These are phyloP conservation scores for Sequoiadendron giganteum DNA, from an alignment of 75 land plant genomes.

Conservation along the genomic window DNA sequence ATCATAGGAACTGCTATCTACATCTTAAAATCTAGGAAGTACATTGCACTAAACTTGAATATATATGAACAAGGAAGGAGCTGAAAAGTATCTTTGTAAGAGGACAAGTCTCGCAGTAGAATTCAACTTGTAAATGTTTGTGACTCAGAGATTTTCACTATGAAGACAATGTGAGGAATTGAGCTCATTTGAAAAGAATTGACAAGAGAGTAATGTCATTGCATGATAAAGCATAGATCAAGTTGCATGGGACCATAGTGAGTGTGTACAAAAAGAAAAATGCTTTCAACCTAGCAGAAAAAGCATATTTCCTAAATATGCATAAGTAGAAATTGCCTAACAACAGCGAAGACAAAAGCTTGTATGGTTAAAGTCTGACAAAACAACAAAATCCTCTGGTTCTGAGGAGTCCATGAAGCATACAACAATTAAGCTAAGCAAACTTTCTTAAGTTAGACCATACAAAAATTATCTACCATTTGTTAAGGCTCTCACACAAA, in stretches of 20 bases:
- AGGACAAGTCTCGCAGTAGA: neutral
- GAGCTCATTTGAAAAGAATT: neutral
- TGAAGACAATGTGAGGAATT: neutral
- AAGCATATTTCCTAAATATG: neutral
- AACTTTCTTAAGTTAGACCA: slow-evolving; percentile 64
- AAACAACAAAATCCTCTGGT: neutral
- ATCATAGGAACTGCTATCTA: slow-evolving; percentile 1
- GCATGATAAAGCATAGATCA: neutral
- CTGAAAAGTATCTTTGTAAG: neutral
- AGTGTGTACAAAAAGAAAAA: neutral
- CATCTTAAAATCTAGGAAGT: neutral
- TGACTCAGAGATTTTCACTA: neutral
- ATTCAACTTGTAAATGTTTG: neutral
- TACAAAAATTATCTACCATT: slow-evolving; percentile 60
- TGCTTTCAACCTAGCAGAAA: neutral
- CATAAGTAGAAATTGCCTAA: too few relatives aligned
- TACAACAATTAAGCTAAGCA: slow-evolving; percentile 67
- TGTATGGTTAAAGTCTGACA: neutral
- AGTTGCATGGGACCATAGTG: neutral
- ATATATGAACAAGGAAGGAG: neutral
- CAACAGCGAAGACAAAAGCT: neutral
- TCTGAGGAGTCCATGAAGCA: slow-evolving; percentile 73
- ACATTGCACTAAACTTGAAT: neutral
- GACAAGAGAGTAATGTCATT: neutral
- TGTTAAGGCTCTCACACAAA: slow-evolving; percentile 13